Evolutionary conservation across 306 rosid genomes (phyloP), one percentile per base, ranked within the genome.

Genomic region (Cucurbita maxima): DNA sequence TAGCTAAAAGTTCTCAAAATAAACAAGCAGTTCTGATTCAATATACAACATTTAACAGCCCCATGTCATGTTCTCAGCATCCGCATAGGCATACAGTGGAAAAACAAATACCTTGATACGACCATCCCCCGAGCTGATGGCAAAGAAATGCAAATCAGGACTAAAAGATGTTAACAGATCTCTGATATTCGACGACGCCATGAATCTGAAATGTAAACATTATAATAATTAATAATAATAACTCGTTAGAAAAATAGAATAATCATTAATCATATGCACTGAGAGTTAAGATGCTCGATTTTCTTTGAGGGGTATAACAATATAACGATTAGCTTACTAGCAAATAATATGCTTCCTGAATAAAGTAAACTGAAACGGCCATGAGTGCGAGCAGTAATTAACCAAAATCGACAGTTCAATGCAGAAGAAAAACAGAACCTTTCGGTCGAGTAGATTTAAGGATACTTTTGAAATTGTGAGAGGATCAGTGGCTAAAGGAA

Each of bases 61-160:
- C 50, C 48, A 38, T 15, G 6, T 3, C 40, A 45, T 11, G 15
- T 25, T 68, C 16, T 41, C 41, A 62, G 13, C 48, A 40, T 60
- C 6, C 20, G 4, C 19, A 58, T 37, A 69, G 12, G 53, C 15
- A 47, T 9, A 20, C 18, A 64, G 48, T 51, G 13, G 6, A 22
- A 30, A 16, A 41, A 51, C 5, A 19, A 12, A 40, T 70, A 89
- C 97, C 97, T 92, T 94, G 12, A 94, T 83, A 40, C 98, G 94
- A 36, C 98, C 97, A 81, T 89, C 98, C 4, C 98, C 98, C 36
- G 95, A 70, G 79, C 89, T 79, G 61, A 90, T 78, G 75, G 98
- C 97, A 48, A 94, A 82, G 70, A 84, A 86, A 77, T 91, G 95
- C 64, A 80, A 72, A 34, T 92, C 87, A 48, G 97, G 96, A 77